Evolutionary conservation across 768 basidiomycete genomes (phyloP), one percentile per base, ranked within the genome.

Genomic region (Suillus spraguei): DNA sequence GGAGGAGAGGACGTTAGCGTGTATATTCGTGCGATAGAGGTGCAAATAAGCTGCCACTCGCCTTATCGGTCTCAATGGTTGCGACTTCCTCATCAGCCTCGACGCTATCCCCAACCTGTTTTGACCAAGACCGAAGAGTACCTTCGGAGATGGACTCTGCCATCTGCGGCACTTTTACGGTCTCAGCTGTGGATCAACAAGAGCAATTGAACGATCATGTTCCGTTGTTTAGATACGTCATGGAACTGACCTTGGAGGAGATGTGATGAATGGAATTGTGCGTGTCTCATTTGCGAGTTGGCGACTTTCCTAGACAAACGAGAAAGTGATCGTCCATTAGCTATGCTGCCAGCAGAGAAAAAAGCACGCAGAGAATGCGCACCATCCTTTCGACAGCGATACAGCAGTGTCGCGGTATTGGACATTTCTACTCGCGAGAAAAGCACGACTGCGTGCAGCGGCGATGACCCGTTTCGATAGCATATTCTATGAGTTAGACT

Each of bases 51-150:
- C 16, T 44, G 49, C 33, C 49, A 63, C 80, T 62, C 65, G 94
- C 97, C 90, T 99, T 98, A 83, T 99, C 97, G 9, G 97, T 99
- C 81, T 99, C 97, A 67, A 99, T 98, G 52, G 95, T 97, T 17
- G 95, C 97, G 49, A 99, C 84, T 80, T 99, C 97, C 79, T 99
- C 97, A 74, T 99, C 97, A 35, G 82, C 89, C 73, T 89, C 85
- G 62, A 99, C 95, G 63, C 81, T 84, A 74, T 99, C 97, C 16
- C 97, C 97, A 59, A 92, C 88, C 77, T 96, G 86, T 81, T 98
- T 98, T 68, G 85, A 82, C 94, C 95, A 99, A 33, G 91, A 83
- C 80, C 95, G 97, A 59, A 99, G 82, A 5, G 97, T 99, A 41
- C 97, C 97, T 77, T 99, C 97, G 42, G 94, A 93, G 78, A 99